phyloP scores from a whole-genome alignment of 2,329 filamentous ascomycete species.

The Cladobotryum mycophilum region DNA sequence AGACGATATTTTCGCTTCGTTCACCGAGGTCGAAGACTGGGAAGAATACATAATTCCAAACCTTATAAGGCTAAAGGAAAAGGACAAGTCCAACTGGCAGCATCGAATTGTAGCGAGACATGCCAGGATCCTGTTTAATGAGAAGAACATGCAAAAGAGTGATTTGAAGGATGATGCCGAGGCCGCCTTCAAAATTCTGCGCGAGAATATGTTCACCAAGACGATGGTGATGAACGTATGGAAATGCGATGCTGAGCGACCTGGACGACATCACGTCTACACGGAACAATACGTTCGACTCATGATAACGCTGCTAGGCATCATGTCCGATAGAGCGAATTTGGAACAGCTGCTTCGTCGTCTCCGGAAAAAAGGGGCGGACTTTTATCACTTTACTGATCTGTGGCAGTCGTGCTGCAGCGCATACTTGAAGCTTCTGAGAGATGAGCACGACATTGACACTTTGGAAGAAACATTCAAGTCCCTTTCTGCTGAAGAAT shows the following conservation, averaged over 20 bases:
- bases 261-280: constrained; percentile 87
- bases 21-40: constrained; percentile 50
- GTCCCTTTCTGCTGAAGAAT: constrained; percentile 46
- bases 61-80: constrained; percentile 50
- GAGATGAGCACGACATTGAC: constrained; percentile 41
- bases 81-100: constrained; percentile 93
- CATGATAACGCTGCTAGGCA: constrained; percentile 67
- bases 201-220: constrained; percentile 74
- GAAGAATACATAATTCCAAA: constrained; percentile 48
- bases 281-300: constrained; percentile 81
- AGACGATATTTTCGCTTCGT: constrained; percentile 29
- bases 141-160: constrained; percentile 36
- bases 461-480: constrained; percentile 52
- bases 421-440: constrained; percentile 48
- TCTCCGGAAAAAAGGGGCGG: constrained; percentile 73
- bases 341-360: constrained; percentile 74
- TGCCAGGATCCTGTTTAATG: constrained; percentile 48
- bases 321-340: constrained; percentile 67
- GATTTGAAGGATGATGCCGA: constrained; percentile 56
- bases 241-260: constrained; percentile 80
- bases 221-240: constrained; percentile 93
- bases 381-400: constrained; percentile 60
- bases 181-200: constrained; percentile 72
- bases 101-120: constrained; percentile 82
- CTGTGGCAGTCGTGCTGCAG: constrained; percentile 53